Conservation (phyloP, 331 rosid species). For the Quercus lobata region DNA sequence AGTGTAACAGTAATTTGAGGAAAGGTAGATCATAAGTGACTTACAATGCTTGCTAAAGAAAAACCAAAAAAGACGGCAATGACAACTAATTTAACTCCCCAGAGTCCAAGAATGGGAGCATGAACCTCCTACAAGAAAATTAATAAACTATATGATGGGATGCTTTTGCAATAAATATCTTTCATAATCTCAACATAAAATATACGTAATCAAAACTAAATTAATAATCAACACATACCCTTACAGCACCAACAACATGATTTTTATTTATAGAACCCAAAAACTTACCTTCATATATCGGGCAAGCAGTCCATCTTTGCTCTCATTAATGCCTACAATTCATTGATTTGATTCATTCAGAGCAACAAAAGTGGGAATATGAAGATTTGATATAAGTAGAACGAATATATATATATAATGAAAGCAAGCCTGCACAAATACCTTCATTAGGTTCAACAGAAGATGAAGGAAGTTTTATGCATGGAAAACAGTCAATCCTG, state of each 20-base stretch:
- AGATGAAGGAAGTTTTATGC: conserved; percentile 57
- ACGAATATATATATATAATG: neutral
- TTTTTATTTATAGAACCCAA: conserved; percentile 3
- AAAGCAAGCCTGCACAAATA: conserved; percentile 18
- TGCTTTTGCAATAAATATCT: neutral
- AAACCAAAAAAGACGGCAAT: conserved; percentile 65
- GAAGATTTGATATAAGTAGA: neutral
- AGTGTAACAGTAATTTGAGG: neutral
- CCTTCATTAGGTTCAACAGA: conserved; percentile 60
- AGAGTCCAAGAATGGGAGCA: conserved; percentile 78
- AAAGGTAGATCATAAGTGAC: conserved; percentile 27
- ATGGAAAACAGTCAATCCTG: conserved; percentile 90
- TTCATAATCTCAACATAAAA: neutral
- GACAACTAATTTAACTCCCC: conserved; percentile 82
- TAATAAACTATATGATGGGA: neutral
- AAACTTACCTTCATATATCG: conserved; percentile 81
- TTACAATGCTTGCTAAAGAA: conserved; percentile 90
- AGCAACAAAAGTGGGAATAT: conserved; percentile 7
- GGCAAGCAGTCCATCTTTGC: conserved; percentile 65
- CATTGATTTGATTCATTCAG: conserved; percentile 22
- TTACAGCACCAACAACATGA: neutral
- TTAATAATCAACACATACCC: conserved; percentile 3
- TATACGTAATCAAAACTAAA: neutral
- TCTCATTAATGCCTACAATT: conserved; percentile 51
- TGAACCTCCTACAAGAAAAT: conserved; percentile 70